Conservation (phyloP, 2,329 filamentous ascomycete genomes). For the Stachybotrys chlorohalonatus region DNA sequence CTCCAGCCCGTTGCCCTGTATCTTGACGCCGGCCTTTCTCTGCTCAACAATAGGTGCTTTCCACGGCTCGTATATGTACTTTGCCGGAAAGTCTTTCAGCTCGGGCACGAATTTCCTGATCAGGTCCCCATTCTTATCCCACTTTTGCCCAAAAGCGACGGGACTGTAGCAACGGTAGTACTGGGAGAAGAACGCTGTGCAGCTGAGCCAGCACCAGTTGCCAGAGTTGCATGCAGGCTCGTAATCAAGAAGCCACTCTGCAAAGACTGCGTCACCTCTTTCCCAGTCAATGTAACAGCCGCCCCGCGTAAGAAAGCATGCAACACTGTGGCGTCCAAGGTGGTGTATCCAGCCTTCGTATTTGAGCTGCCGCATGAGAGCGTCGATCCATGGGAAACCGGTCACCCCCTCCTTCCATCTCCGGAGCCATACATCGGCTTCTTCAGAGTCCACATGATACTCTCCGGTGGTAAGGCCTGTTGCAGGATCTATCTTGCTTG, state of each 20-base stretch:
- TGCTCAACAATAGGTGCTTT: slow-evolving; percentile 61
- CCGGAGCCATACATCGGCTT: slow-evolving; percentile 57
- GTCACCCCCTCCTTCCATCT: slow-evolving; percentile 62
- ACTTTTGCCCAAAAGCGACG: slow-evolving; percentile 64
- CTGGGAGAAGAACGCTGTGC: slow-evolving; percentile 65
- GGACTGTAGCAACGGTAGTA: slow-evolving; percentile 65
- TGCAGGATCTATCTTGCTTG: slow-evolving; percentile 41
- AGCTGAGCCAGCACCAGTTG: slow-evolving; percentile 73
- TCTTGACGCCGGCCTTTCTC: slow-evolving; percentile 55
- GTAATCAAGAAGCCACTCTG: slow-evolving; percentile 67
- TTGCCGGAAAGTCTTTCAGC: slow-evolving; percentile 49
- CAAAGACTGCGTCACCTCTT: slow-evolving; percentile 68
- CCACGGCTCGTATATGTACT: slow-evolving; percentile 75
- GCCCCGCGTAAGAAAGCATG: slow-evolving; percentile 71
- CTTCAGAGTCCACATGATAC: slow-evolving; percentile 53
- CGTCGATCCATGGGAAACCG: slow-evolving; percentile 75
- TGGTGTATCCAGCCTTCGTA: slow-evolving; percentile 75
- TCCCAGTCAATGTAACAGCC: slow-evolving; percentile 76
- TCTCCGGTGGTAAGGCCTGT: slow-evolving; percentile 43
- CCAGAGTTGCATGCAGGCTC: slow-evolving; percentile 65
- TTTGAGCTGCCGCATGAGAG: slow-evolving; percentile 65
- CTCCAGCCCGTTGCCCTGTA: slow-evolving; percentile 44
- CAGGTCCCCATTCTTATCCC: slow-evolving; percentile 60
- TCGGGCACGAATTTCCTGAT: slow-evolving; percentile 61
- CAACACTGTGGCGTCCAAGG: slow-evolving; percentile 66